Evolutionary conservation across 495 filamentous ascomycete species (phyloP).

Genomic region (Bacidia gigantensis): DNA sequence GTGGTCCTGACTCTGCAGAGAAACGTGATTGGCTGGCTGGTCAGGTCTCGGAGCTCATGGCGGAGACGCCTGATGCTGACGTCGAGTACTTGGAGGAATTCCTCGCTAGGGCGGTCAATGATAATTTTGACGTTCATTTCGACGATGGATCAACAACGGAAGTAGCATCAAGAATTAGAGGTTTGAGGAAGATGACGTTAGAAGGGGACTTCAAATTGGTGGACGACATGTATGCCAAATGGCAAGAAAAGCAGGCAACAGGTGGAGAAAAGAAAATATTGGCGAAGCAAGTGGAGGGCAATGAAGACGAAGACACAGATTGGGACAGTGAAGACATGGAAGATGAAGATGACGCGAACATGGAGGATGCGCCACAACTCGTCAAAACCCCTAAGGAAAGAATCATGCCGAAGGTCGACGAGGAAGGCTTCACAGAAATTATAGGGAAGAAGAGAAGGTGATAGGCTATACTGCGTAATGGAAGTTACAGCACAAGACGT

Average conservation of each 20-base stretch:
- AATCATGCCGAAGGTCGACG: conserved; percentile 65
- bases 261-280: conserved; percentile 35
- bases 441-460: conserved; percentile 54
- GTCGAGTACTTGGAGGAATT: conserved; percentile 70
- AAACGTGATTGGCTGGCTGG: conserved; percentile 97
- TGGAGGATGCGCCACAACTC: conserved; percentile 56
- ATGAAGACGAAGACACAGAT: conserved; percentile 40
- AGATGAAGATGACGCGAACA: conserved; percentile 54
- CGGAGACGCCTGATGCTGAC: conserved; percentile 58
- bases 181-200: conserved; percentile 43
- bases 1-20: conserved; percentile 67
- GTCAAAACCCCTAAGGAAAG: conserved; percentile 47
- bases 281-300: conserved; percentile 43
- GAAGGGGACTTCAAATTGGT: conserved; percentile 55
- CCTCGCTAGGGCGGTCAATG: conserved; percentile 77
- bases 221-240: conserved; percentile 51
- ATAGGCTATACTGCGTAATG: too few species aligned
- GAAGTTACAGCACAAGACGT: too few species aligned
- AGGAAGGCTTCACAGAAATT: conserved; percentile 90
- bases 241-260: conserved; percentile 42
- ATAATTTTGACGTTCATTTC: conserved; percentile 84
- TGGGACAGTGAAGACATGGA: conserved; percentile 37
- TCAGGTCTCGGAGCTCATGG: conserved; percentile 69
- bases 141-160: conserved; percentile 75
- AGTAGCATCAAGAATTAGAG: conserved; percentile 59